Evolutionary conservation across 202 grass and related monocot genomes (phyloP).

Genomic region (Setaria viridis): DNA sequence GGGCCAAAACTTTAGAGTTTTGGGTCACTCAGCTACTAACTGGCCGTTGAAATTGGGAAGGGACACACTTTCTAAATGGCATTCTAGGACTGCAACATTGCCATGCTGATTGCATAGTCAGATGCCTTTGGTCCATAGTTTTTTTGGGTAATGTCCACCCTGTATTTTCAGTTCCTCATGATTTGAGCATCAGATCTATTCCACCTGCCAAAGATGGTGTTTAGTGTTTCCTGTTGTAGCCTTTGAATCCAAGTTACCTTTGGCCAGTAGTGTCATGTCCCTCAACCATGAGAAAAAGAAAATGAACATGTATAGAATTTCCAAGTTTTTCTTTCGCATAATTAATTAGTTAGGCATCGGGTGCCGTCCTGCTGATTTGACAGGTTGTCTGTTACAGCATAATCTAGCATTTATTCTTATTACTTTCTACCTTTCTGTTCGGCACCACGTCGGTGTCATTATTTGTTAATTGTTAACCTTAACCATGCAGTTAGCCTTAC

Average conservation of each 20-base stretch:
- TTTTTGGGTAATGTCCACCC: not conserved
- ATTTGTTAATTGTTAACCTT: not conserved
- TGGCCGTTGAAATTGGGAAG: not conserved
- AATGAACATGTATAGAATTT: not conserved
- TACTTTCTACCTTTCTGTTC: slow-evolving; percentile 5
- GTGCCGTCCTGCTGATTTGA: slow-evolving; percentile 39
- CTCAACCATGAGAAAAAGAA: not conserved
- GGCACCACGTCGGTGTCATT: slow-evolving; percentile 21
- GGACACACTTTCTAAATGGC: not conserved
- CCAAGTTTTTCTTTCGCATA: not conserved
- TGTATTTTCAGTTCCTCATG: not conserved
- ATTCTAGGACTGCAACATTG: not conserved
- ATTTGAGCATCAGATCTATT: slow-evolving; percentile 12
- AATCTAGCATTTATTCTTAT: not conserved
- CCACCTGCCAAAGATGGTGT: not conserved
- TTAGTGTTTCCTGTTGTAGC: slow-evolving; percentile 1
- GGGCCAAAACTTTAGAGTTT: not conserved
- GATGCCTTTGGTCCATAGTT: not conserved
- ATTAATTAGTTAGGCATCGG: slow-evolving; percentile 5
- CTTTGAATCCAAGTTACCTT: slow-evolving; percentile 35
- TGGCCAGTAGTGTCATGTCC: not conserved
- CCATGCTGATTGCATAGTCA: slow-evolving; percentile 1
- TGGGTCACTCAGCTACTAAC: not conserved
- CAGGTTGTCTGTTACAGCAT: slow-evolving; percentile 17
- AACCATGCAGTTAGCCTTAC: slow-evolving; percentile 11